A percentile compares a stretch with the other conserved stretches of the same genome.
phyloP scores from a whole-genome alignment of 306 rosid species.

The Begonia peltatifolia region DNA sequence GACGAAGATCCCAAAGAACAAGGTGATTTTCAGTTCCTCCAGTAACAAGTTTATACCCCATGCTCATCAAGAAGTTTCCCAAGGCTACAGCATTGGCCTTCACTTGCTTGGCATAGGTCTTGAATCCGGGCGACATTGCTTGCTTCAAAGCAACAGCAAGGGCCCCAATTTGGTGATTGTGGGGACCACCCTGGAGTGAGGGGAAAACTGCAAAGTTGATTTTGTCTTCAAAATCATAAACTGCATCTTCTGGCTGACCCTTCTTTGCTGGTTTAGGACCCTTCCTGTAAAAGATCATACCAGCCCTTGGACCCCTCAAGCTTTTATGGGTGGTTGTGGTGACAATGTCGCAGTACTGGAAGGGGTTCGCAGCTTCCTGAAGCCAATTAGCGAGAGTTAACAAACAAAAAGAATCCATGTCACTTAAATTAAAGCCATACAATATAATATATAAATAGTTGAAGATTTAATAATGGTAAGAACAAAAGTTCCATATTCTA shows the following conservation, averaged over 20 bases:
- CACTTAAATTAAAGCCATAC: too few species aligned
- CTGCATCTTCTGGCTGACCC: conserved; percentile 83
- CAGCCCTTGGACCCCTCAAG: conserved; percentile 91
- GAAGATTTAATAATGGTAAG: too few species aligned
- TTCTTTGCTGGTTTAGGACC: conserved; percentile 94
- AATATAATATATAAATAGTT: too few species aligned
- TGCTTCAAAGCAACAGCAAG: conserved; percentile 90
- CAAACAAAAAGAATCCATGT: too few species aligned
- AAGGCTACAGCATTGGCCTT: conserved; percentile 91
- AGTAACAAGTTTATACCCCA: conserved; percentile 84
- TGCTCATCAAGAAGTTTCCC: conserved; percentile 62
- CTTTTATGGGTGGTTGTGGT: conserved; percentile 95
- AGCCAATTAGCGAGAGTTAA: neutral
- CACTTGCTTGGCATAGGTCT: conserved; percentile 79
- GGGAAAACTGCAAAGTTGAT: conserved; percentile 92
- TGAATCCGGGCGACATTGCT: conserved; percentile 58
- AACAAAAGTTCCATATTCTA: too few species aligned
- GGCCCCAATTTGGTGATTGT: conserved; percentile 94
- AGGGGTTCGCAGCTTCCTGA: conserved; percentile 79
- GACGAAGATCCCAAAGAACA: conserved; percentile 97
- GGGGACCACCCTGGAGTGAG: conserved; percentile 96
- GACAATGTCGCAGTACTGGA: conserved; percentile 75
- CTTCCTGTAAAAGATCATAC: conserved; percentile 88
- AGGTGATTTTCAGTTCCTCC: conserved; percentile 97
- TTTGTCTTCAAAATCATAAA: conserved; percentile 80